Base-by-base conservation (phyloP, 2,329 filamentous ascomycete species). In the Helotiales sp. region DNA sequence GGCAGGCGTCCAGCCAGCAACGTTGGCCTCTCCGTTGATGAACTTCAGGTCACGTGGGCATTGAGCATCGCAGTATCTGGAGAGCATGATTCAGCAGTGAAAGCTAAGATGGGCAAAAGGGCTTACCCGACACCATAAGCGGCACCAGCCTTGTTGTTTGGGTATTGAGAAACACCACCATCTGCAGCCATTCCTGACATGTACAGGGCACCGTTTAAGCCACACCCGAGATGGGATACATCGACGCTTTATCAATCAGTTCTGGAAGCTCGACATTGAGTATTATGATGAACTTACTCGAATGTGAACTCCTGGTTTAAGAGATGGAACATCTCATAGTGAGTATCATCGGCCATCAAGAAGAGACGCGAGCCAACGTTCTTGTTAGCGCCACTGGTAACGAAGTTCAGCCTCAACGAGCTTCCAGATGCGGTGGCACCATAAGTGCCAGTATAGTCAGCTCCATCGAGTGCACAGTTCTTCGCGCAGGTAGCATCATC, bases 201-300 rank as follows among this genome's bases (percentile, higher is more conserved):
- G 75, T 90, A 90, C 47, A 90, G 75, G 46, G 87, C 87, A 54
- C 87, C 87, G 73, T 91, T 90, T 58, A 90, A 74, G 59, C 88
- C 88, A 67, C 88, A 91, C 59, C 82, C 81, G 19, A 89, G 76
- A 68, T 81, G 80, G 38, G 86, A 88, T 44, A 88, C 82, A 69
- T 90, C 87, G 25, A 89, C 86, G 55, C n/a, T n/a, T n/a, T n/a
- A n/a, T n/a, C n/a, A n/a, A n/a, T n/a, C n/a, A n/a, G n/a, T n/a
- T n/a, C n/a, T n/a, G n/a, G n/a, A n/a, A n/a, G n/a, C n/a, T n/a
- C n/a, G n/a, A n/a, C n/a, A n/a, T n/a, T n/a, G n/a, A n/a, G n/a
- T n/a, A n/a, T n/a, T n/a, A n/a, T n/a, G n/a, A n/a, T n/a, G n/a
- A n/a, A n/a, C n/a, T n/a, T n/a, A n/a, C n/a, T 89, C 86, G 61